Base-by-base conservation (phyloP, 352 stramenopile genomes). In the Globisporangium cystogenes region DNA sequence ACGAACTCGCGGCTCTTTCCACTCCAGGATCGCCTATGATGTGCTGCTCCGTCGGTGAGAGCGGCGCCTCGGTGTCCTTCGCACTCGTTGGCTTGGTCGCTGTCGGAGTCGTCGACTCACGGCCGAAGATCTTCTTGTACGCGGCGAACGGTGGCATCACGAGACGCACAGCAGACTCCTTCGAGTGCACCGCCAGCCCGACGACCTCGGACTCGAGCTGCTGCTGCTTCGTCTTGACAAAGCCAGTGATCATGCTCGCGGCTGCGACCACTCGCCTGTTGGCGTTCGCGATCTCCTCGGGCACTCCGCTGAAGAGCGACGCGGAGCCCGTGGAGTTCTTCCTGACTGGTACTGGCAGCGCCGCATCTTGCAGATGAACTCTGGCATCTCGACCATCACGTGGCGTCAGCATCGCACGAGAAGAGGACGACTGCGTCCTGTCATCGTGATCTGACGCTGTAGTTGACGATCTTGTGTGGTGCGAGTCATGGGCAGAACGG, bases 181-280 rank as follows among this genome's bases (percentile, higher is more conserved):
- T 74, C 1, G 64, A 72, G 29, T 79, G 70, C 6, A 42, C 49
- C 18, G 69, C 65, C 7, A 78, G 33, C 4, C 59, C 66, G 2
- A 50, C 63, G 39, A 79, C 64, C 20, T 79, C 70, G 5, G 66
- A 70, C 42, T 72, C 70, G 49, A 79, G 44, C 36, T 51, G 48
- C 26, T 73, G 69, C 10, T 70, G 59, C 50, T 68, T 78, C 21
- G 48, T 60, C 48, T 73, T 75, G 27, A 78, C 69, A 31, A 69
- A 75, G 20, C 67, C 66, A 4, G 67, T 41, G n/a, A 78, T 39
- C 31, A 72, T 57, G 7, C 48, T 62, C 26, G 69, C 69, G 3
- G 66, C 69, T 7, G 64, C 60, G 14, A 65, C 69, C 48, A 67
- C 62, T 24, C 57, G 64, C 46, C 44, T 56, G 18, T 60, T 70